Base-by-base conservation (phyloP, 1,139 yeast genomes). In the Yamadazyma spencermartinsiae region DNA sequence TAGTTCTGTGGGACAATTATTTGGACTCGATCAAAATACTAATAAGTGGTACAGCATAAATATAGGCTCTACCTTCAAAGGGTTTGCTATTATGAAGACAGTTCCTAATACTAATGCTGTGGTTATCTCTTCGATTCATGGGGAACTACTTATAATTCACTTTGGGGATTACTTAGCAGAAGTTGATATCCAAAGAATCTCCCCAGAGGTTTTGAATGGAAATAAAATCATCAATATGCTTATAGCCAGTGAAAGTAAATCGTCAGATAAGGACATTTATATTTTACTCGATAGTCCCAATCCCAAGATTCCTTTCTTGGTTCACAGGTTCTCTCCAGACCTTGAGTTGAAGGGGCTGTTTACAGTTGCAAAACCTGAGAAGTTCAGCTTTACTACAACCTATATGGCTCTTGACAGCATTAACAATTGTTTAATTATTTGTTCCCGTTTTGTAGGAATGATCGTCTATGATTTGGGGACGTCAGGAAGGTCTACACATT, bases 391-490 rank as follows among this genome's bases (percentile, higher is more conserved):
- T 51, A 76, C 80, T 2, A 71, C 86, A 0, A 80, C 92, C 0
- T 73, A 81, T 13, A 57, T 82, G 38, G 68, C 62, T 13, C 62
- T 72, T 34, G 78, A 76, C 44, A 44, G 55, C 2, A 48, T 45
- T 0, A 64, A 63, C 29, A 52, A 61, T 16, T 65, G 71, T 58
- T 52, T 86, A 4, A 54, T 86, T 18, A 58, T 88, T 21, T 95
- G 95, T 0, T 86, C 94, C 2, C 66, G 95, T 41, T 79, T 74
- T 52, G 86, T 88, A 10, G 76, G 87, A 1, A 35, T 87, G 8
- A 79, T 82, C 4, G 56, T 80, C 1, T 86, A 80, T 50, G 67
- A 74, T 36, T 50, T 82, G 11, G 17, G 13, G 3, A 48, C 50
- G 3, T 36, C 48, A 6, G 35, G 36, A 9, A 28, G 36, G 5